These are phyloP conservation scores for Monosporascus sp. DNA, from an alignment of 2,329 filamentous ascomycete genomes.

Conservation along the genomic window DNA sequence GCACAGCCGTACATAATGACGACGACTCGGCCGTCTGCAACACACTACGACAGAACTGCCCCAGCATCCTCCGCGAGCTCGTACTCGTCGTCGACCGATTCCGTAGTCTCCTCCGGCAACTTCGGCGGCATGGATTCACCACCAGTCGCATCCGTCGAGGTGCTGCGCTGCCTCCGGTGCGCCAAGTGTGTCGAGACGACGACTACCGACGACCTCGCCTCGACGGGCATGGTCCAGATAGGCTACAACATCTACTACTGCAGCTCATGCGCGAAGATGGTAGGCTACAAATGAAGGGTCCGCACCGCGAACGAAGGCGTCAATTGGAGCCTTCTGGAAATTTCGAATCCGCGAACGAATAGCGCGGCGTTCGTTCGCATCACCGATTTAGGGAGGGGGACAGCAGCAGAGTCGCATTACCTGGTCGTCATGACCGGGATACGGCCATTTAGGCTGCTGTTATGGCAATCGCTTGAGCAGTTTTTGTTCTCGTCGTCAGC, in stretches of 20 bases:
- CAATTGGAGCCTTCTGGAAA: not conserved
- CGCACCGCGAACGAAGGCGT: not conserved
- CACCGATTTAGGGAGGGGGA: too few species aligned
- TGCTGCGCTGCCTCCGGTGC: conserved; percentile 46
- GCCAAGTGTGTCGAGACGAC: conserved; percentile 56
- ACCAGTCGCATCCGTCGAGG: conserved; percentile 48
- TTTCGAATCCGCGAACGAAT: too few species aligned
- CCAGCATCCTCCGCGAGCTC: conserved; percentile 18
- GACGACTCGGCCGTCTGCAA: conserved; percentile 29
- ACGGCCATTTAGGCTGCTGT: too few species aligned
- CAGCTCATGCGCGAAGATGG: conserved; percentile 56
- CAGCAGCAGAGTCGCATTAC: too few species aligned
- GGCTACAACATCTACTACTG: conserved; percentile 64
- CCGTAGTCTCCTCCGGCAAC: conserved; percentile 35
- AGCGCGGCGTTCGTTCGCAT: too few species aligned
- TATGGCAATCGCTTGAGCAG: too few species aligned
- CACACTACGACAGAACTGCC: conserved; percentile 33
- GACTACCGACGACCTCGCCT: conserved; percentile 52
- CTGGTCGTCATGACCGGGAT: too few species aligned
- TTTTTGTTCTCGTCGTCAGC: too few species aligned
- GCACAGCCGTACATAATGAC: conserved; percentile 17
- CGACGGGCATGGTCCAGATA: conserved; percentile 59
- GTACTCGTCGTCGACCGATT: conserved; percentile 36
- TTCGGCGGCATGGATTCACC: conserved; percentile 46
- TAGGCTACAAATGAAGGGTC: conserved; percentile 53